These are phyloP conservation scores for Penicillium italicum DNA, from an alignment of 2,329 filamentous ascomycete genomes.

Conservation along the genomic window DNA sequence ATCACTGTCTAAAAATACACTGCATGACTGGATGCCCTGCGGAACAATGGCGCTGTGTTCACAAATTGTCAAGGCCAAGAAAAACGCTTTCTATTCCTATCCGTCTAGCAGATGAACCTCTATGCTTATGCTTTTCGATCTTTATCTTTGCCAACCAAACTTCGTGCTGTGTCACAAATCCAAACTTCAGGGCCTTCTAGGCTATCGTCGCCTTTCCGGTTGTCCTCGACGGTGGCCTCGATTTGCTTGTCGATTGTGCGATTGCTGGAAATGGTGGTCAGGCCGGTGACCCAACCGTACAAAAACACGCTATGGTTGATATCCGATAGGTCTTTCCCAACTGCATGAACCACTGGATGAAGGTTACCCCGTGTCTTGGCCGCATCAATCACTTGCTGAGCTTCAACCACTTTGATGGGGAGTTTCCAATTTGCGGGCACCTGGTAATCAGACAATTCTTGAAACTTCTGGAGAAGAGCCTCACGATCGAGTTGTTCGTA, in stretches of 20 bases:
- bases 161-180: constrained; percentile 62
- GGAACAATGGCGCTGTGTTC: background rate
- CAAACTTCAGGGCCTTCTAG: constrained; percentile 60
- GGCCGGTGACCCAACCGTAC: constrained; percentile 62
- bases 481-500: constrained; percentile 32
- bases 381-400: constrained; percentile 41
- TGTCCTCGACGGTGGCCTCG: constrained; percentile 55
- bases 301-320: constrained; percentile 69
- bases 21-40: background rate
- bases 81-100: background rate
- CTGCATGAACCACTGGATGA: constrained; percentile 44
- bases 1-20: background rate
- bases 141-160: constrained; percentile 65
- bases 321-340: constrained; percentile 50
- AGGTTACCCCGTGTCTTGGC: constrained; percentile 39
- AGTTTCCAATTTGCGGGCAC: constrained; percentile 56
- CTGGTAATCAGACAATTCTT: constrained; percentile 51
- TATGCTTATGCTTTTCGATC: constrained; percentile 32
- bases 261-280: constrained; percentile 70
- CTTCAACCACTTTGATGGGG: constrained; percentile 57
- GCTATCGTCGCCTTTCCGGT: constrained; percentile 46
- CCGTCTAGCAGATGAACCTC: background rate
- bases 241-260: constrained; percentile 64
- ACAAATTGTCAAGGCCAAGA: background rate
- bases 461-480: constrained; percentile 37